These are phyloP conservation scores for Sisymbrium altissimum DNA, from an alignment of 345 rosid genomes.

Conservation along the genomic window DNA sequence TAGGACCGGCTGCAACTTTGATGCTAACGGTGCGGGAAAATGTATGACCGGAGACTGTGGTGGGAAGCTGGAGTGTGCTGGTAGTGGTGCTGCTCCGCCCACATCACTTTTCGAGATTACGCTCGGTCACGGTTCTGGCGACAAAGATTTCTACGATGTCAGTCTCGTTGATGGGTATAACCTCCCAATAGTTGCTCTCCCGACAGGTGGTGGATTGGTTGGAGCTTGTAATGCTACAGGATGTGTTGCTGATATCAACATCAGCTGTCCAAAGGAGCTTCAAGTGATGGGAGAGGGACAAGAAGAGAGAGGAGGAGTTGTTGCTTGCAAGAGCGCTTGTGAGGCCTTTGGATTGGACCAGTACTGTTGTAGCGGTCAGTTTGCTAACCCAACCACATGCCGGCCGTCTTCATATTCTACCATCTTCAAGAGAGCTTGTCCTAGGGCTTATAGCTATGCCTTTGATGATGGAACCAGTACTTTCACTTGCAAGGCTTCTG, in stretches of 20 bases:
- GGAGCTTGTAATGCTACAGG: slow-evolving; percentile 83
- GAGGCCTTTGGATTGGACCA: slow-evolving; percentile 82
- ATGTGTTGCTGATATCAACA: slow-evolving; percentile 49
- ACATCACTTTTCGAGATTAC: slow-evolving; percentile 88
- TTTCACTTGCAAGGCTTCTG: slow-evolving; percentile 83
- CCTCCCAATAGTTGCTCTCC: slow-evolving; percentile 70
- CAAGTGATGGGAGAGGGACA: slow-evolving; percentile 60
- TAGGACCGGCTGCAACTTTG: slow-evolving; percentile 77
- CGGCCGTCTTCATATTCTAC: slow-evolving; percentile 67
- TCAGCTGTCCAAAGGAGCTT: slow-evolving; percentile 91
- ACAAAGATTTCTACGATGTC: slow-evolving; percentile 70
- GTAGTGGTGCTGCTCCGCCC: slow-evolving; percentile 73
- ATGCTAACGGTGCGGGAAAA: slow-evolving; percentile 51
- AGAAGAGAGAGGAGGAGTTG: slow-evolving; percentile 46
- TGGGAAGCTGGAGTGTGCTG: slow-evolving; percentile 70
- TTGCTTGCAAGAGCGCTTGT: slow-evolving; percentile 85
- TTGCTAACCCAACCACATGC: slow-evolving; percentile 80
- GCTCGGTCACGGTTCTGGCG: slow-evolving; percentile 42
- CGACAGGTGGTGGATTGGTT: slow-evolving; percentile 47
- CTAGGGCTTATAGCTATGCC: slow-evolving; percentile 85
- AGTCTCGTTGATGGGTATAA: slow-evolving; percentile 88
- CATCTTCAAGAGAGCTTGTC: slow-evolving; percentile 82
- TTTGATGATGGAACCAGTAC: slow-evolving; percentile 76
- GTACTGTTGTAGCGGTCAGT: slow-evolving; percentile 89
- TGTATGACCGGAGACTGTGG: slow-evolving; percentile 86